Evolutionary conservation across 2,329 filamentous ascomycete species (phyloP), one percentile per base, ranked within the genome.

Genomic region (Monosporascus ibericus): DNA sequence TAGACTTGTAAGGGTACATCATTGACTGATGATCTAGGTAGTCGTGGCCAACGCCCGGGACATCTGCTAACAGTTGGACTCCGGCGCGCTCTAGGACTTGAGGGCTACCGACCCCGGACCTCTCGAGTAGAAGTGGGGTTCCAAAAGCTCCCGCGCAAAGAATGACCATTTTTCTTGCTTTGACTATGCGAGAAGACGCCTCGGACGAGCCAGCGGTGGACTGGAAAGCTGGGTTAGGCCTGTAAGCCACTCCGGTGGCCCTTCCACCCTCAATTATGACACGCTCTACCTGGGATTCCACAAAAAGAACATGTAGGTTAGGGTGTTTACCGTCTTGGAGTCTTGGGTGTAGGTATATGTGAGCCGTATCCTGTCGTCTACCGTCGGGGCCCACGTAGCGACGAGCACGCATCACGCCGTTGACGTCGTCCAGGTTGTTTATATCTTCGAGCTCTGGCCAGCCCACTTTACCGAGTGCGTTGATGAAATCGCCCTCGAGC

Each of bases 261-360:
- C 36, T 52, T 37, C 52, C 38, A 18, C 24, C 44, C 1, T 61
- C 57, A 14, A 61, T 54, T 2, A 64, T 14, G 17, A 64, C 53
- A 1, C 56, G 52, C 5, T 42, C 42, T 2, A 83, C 78, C 55
- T 77, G 75, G 6, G 76, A 73, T 54, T 82, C 73, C 0, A 75
- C 68, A 6, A 82, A 65, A 6, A 82, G 65, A 6, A 83, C 72
- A 49, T 81, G 75, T 1, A 84, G 69, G 48, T 80, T 79, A 0
- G 74, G 70, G 49, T 78, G 71, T 17, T 72, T 62, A 3, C 52
- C 61, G 50, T 71, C 70, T 49, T 75, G 65, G 0, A 81, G 64
- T 36, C 75, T 71, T 1, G 78, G 77, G 54, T 81, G 78, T 5
- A 82, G 56, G 53, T 78, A 81, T 22, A 66, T 62, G 55, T 76